Conservation (phyloP, 2,329 filamentous ascomycete genomes). For the Talaromyces sp. region DNA sequence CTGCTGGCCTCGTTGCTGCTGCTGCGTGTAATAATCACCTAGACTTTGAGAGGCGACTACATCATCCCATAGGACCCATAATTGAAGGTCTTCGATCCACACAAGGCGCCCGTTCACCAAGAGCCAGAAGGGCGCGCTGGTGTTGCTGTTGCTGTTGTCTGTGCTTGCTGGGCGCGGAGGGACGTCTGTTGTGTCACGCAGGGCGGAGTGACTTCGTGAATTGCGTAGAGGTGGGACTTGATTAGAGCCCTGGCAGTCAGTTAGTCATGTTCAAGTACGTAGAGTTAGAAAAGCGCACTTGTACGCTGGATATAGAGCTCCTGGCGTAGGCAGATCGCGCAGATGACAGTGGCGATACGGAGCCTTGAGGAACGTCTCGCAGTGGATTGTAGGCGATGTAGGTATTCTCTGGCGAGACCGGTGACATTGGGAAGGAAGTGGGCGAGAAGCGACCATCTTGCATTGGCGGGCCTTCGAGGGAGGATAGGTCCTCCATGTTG, state of each 20-base stretch:
- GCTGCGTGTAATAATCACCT: neutral
- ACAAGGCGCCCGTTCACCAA: slow-evolving; percentile 24
- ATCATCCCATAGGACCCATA: slow-evolving; percentile 26
- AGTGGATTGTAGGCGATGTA: slow-evolving; percentile 7
- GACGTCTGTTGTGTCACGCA: slow-evolving; percentile 8
- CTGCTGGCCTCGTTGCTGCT: neutral
- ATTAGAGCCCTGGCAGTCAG: neutral
- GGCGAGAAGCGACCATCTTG: slow-evolving; percentile 23
- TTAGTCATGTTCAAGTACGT: neutral
- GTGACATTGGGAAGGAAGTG: slow-evolving; percentile 6
- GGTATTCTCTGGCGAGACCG: slow-evolving; percentile 6
- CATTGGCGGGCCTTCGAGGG: slow-evolving; percentile 35
- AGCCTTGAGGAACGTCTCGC: neutral
- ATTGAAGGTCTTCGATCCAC: slow-evolving; percentile 31
- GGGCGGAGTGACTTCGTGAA: slow-evolving; percentile 11
- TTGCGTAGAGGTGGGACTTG: slow-evolving; percentile 1
- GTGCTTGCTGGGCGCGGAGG: slow-evolving; percentile 15
- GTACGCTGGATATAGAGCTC: slow-evolving; percentile 8
- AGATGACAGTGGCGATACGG: slow-evolving; percentile 10
- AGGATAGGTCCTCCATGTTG: slow-evolving; percentile 33
- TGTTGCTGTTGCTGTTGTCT: slow-evolving; percentile 1
- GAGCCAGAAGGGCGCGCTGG: slow-evolving; percentile 4
- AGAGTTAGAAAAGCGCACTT: neutral
- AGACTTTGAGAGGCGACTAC: slow-evolving; percentile 12
- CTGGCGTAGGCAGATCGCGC: neutral